Conservation (phyloP, 2,329 filamentous ascomycete genomes). For the Aspergillus sp. region DNA sequence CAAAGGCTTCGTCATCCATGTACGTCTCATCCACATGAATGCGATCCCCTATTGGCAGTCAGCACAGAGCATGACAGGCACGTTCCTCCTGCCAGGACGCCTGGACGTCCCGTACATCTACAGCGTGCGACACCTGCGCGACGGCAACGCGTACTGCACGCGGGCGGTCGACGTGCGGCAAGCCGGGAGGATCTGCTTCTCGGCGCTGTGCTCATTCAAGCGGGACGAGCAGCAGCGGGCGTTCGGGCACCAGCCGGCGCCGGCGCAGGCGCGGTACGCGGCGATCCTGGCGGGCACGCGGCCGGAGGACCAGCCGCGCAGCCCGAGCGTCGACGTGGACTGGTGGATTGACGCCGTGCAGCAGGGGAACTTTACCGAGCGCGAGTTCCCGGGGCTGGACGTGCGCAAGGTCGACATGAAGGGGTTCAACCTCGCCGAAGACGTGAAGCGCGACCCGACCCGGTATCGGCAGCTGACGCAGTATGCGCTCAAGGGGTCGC, state of each 20-base stretch:
- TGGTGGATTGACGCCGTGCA: constrained; percentile 34
- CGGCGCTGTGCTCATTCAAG: constrained; percentile 54
- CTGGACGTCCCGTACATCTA: constrained; percentile 52
- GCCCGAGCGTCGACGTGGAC: constrained; percentile 36
- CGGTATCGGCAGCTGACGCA: constrained; percentile 45
- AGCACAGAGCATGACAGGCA: constrained; percentile 51
- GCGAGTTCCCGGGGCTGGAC: constrained; percentile 44
- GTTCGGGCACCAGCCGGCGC: constrained; percentile 31
- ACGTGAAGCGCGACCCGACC: constrained; percentile 27
- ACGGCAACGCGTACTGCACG: constrained; percentile 53
- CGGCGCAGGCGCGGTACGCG: constrained; percentile 29
- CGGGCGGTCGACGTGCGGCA: constrained; percentile 54
- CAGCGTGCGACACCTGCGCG: constrained; percentile 49
- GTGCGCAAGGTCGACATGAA: constrained; percentile 55
- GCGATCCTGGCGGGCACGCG: constrained; percentile 28
- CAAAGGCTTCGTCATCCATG: constrained; percentile 52
- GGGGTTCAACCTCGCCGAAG: constrained; percentile 41
- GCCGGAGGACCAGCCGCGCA: constrained; percentile 33
- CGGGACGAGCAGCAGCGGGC: constrained; percentile 33
- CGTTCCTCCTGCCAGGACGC: constrained; percentile 50
- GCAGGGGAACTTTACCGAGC: constrained; percentile 25
- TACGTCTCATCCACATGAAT: constrained; percentile 25
- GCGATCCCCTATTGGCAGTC: not conserved
- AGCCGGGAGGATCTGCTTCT: constrained; percentile 50
- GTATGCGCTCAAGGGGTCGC: constrained; percentile 47